A percentile compares a stretch with the other conserved stretches of the same genome.
These are phyloP conservation scores for Alternaria gansuensis DNA, from an alignment of 2,329 filamentous ascomycete species.

Conservation along the genomic window DNA sequence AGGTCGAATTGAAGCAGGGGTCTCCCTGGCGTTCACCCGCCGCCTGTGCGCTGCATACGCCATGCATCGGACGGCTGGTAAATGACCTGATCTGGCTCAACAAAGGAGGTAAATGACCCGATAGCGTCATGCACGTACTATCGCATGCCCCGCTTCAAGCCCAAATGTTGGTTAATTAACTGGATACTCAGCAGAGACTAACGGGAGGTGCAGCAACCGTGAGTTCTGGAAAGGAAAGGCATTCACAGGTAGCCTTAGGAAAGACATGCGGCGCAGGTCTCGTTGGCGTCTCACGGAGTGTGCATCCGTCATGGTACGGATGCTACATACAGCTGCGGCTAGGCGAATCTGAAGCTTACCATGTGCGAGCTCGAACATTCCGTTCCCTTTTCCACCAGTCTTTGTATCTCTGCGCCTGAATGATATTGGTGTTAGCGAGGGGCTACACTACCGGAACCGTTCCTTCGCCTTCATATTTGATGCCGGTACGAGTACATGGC, in stretches of 20 bases:
- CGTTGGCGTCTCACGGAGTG: conserved; percentile 11
- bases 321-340: conserved; percentile 5
- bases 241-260: conserved; percentile 4
- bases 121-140: conserved; percentile 37
- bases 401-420: conserved; percentile 4
- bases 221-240: conserved; percentile 1
- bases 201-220: conserved; percentile 27
- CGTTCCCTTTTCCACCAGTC: not conserved
- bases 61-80: conserved; percentile 35
- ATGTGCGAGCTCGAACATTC: conserved; percentile 6
- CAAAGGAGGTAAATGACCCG: conserved; percentile 44
- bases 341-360: conserved; percentile 8
- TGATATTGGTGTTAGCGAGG: conserved; percentile 12
- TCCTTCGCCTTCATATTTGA: conserved; percentile 21
- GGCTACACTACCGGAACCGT: not conserved
- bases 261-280: conserved; percentile 12
- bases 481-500: conserved; percentile 18
- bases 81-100: conserved; percentile 32
- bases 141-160: conserved; percentile 44
- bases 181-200: conserved; percentile 27
- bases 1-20: conserved; percentile 27
- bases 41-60: conserved; percentile 36
- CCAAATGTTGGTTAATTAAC: conserved; percentile 48
- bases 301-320: not conserved
- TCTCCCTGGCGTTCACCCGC: conserved; percentile 29